Evolutionary conservation across 2,329 filamentous ascomycete species (phyloP).

Genomic region (Aspergillus sp.): DNA sequence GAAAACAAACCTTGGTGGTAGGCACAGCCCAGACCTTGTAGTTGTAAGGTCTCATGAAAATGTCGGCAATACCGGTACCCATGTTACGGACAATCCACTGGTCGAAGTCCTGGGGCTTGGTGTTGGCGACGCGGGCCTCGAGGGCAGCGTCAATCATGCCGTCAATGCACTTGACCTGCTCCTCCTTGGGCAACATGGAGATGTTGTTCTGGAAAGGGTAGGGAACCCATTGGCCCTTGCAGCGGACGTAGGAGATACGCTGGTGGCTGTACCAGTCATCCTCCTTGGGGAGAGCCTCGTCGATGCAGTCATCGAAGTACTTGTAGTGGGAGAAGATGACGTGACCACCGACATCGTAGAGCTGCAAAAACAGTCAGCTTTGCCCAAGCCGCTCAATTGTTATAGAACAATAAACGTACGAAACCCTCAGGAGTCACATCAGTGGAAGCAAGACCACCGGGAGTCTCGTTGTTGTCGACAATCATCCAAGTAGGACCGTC

Average conservation of each 20-base stretch:
- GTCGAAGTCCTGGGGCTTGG: conserved; percentile 94
- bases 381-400: neutral
- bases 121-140: conserved; percentile 77
- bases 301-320: conserved; percentile 98
- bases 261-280: conserved; percentile 97
- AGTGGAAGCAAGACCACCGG: conserved; percentile 92
- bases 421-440: conserved; percentile 95
- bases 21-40: conserved; percentile 99
- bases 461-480: conserved; percentile 83
- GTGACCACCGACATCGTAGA: conserved; percentile 97
- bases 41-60: conserved; percentile 99
- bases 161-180: conserved; percentile 90
- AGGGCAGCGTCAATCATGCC: conserved; percentile 93
- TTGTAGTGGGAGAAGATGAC: conserved; percentile 99
- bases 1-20: conserved; percentile 73
- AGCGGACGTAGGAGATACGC: conserved; percentile 97
- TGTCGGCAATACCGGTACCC: conserved; percentile 81
- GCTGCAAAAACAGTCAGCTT: conserved; percentile 47
- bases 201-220: conserved; percentile 99
- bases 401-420: conserved; percentile 56
- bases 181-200: conserved; percentile 94
- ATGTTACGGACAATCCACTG: conserved; percentile 96
- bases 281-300: conserved; percentile 90
- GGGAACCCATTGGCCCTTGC: conserved; percentile 93
- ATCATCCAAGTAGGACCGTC: conserved; percentile 94